These are phyloP conservation scores for Mucor ambiguus DNA, from an alignment of 371 early-diverging fungal genomes.

Conservation along the genomic window DNA sequence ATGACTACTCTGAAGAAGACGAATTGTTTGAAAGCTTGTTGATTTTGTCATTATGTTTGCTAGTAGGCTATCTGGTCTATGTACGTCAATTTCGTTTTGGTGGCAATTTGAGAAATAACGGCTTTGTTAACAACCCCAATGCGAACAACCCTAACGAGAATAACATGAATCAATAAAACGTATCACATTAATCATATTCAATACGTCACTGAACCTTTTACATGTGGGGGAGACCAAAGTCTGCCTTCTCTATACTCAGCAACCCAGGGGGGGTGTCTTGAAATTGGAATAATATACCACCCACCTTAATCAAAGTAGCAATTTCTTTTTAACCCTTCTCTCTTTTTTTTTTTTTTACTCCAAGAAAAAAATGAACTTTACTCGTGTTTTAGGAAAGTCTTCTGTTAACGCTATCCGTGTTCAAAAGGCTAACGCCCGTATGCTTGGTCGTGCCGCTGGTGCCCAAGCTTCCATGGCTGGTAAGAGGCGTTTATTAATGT, in stretches of 20 bases:
- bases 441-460: conserved; percentile 18
- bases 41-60: conserved; percentile 55
- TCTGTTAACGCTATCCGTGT: conserved; percentile 37
- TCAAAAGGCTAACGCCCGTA: conserved; percentile 33
- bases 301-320: neutral
- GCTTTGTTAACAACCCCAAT: neutral
- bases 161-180: conserved; percentile 6
- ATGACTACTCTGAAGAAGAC: conserved; percentile 50
- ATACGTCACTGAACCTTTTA: conserved; percentile 2
- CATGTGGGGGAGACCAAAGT: neutral
- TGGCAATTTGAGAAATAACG: conserved; percentile 7
- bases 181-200: neutral
- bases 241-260: neutral
- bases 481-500: neutral
- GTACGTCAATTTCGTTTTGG: conserved; percentile 59
- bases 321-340: conserved; percentile 18
- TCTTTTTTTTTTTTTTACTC: conserved; percentile 9
- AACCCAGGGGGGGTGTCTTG: conserved; percentile 5
- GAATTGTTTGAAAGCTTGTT: conserved; percentile 59
- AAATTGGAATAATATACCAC: conserved; percentile 1
- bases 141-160: neutral
- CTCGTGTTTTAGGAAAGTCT: conserved; percentile 36
- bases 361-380: conserved; percentile 18
- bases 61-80: conserved; percentile 68
- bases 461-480: conserved; percentile 26